Base-by-base conservation (phyloP, 116 monocot species). In the Trichopus zeylanicus region DNA sequence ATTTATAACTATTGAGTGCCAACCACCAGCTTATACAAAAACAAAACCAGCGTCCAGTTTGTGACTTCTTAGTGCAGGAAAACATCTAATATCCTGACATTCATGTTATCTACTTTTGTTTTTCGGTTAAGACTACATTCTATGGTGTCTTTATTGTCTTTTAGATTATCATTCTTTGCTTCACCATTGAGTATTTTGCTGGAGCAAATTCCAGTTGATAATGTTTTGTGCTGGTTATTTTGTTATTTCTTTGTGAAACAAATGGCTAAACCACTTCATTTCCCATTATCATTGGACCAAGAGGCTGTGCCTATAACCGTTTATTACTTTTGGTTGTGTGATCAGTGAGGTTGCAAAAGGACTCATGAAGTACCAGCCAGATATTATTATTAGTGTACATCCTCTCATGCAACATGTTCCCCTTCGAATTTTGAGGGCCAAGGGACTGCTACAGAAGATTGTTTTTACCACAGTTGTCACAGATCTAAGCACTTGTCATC, bases 371-470 rank as follows among this genome's bases (percentile, higher is more conserved):
- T 98, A 91, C 71, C 84, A 91, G 65, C 98, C 98, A 55, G 91
- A 98, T 82, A 85, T 98, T 76, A 98, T 98, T 65, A 91, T 98
- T 57, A 98, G 98, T 53, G 98, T 98, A 25, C 91, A 98, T 88
- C 98, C 98, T 71, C 67, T 98, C 25, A 91, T 98, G 98, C 98
- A 98, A 60, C 98, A 98, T 65, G 82, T 98, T 54, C 98, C 91
- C 20, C 87, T 98, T 68, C 79, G 88, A 52, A 80, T 98, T 21
- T 68, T 98, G 27, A 85, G 82, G 63, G 55, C 87, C 6, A 98
- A 77, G 71, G 91, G 98, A 52, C 77, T 98, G 18, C 70, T 98
- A 30, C 57, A 98, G 35, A 98, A 91, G 73, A 98, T 98, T 56
- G 85, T 91, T 23, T 98, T 98, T 71, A 91, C 98, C 24, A 98